phyloP scores from a whole-genome alignment of 1,284 basidiomycete species.

The Ganoderma meredithae region DNA sequence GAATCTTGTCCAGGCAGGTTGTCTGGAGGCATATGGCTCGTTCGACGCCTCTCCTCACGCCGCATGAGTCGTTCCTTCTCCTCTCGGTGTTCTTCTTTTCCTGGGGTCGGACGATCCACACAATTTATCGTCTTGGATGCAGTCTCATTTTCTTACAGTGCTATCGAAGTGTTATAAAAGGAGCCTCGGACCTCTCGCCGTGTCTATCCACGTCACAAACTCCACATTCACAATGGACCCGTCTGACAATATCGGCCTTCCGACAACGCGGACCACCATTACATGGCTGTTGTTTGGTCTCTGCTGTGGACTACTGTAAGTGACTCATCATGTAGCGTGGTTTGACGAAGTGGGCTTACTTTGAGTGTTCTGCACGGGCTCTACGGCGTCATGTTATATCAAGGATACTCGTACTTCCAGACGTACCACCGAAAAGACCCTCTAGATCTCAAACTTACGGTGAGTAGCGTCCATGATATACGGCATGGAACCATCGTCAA shows the following conservation, averaged over 20 bases:
- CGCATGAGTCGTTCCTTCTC: not conserved
- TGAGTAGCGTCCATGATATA: not conserved
- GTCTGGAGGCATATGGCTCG: not conserved
- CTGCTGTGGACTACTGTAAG: slow-evolving; percentile 5
- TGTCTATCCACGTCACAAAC: not conserved
- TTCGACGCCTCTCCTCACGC: not conserved
- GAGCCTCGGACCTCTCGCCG: not conserved
- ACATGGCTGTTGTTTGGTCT: not conserved
- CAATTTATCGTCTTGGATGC: not conserved
- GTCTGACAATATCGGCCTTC: not conserved
- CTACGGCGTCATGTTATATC: not conserved
- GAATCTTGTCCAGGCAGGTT: not conserved
- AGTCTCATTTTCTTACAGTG: not conserved
- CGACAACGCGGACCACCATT: not conserved
- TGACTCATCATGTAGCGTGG: not conserved
- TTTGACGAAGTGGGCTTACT: not conserved
- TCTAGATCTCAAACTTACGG: not conserved
- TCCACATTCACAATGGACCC: not conserved
- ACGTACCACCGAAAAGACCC: slow-evolving; percentile 3
- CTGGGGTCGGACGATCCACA: not conserved
- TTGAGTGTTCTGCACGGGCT: not conserved
- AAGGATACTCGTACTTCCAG: not conserved
- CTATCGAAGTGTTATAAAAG: not conserved
- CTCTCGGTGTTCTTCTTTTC: not conserved
- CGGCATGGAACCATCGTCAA: not conserved